These are phyloP conservation scores for Saccharum spontaneum DNA, from an alignment of 176 grass and related monocot species.

Conservation along the genomic window DNA sequence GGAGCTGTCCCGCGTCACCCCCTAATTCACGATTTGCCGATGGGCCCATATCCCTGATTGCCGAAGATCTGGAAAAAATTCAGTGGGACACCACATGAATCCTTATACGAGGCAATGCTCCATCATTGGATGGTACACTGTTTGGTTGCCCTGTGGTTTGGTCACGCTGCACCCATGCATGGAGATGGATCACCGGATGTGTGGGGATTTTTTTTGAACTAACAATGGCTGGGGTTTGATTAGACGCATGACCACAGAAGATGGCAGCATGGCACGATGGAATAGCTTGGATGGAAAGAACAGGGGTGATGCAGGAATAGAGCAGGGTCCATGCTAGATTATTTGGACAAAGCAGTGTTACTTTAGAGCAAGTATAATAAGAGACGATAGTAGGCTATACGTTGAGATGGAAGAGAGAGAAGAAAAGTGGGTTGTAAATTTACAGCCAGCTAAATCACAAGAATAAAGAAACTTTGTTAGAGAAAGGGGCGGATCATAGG, in stretches of 20 bases:
- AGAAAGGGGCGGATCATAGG: too few species aligned
- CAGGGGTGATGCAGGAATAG: too few species aligned
- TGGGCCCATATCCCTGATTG: slow-evolving; percentile 9
- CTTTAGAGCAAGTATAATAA: too few species aligned
- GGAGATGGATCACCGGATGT: background rate
- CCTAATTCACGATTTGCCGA: background rate
- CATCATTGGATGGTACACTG: slow-evolving; percentile 23
- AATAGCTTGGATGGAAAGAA: too few species aligned
- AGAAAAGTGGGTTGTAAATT: too few species aligned
- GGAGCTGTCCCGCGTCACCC: background rate
- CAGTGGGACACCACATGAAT: slow-evolving; percentile 34
- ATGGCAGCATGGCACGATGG: too few species aligned
- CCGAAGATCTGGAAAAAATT: slow-evolving; percentile 30
- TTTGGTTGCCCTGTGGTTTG: background rate
- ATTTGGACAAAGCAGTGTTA: too few species aligned
- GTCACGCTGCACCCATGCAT: background rate
- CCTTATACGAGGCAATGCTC: slow-evolving; percentile 5
- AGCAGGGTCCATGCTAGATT: too few species aligned
- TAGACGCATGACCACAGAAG: background rate
- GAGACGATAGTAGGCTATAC: too few species aligned
- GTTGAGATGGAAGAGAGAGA: too few species aligned
- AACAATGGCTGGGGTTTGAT: background rate
- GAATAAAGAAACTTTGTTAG: too few species aligned
- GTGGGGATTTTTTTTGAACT: background rate
- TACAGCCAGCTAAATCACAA: too few species aligned